Conservation (phyloP, 306 rosid genomes). For the Comarum palustre region DNA sequence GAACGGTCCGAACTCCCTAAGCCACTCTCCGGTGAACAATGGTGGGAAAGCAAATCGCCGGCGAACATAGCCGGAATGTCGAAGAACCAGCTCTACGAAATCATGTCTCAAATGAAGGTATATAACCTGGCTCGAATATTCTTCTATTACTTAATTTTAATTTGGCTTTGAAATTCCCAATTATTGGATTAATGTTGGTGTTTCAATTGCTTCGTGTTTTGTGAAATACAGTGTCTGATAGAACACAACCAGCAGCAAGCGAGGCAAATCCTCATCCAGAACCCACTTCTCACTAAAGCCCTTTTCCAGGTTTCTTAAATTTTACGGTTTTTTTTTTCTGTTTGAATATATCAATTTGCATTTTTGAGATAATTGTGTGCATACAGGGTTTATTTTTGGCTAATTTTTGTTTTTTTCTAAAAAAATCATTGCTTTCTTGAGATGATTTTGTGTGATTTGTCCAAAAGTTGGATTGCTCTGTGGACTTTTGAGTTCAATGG, state of each 20-base stretch:
- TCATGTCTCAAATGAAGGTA: conserved; percentile 98
- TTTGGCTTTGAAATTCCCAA: conserved; percentile 7
- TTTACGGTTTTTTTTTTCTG: conserved; percentile 9
- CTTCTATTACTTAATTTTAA: background rate
- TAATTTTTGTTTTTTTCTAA: background rate
- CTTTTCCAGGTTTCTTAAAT: conserved; percentile 70
- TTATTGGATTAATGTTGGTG: background rate
- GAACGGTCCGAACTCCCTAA: background rate
- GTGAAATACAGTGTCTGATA: conserved; percentile 49
- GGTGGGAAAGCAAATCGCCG: conserved; percentile 81
- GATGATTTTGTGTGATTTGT: conserved; percentile 15
- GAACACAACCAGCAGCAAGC: conserved; percentile 96
- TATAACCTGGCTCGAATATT: background rate
- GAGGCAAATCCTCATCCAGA: conserved; percentile 86
- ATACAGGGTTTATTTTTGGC: conserved; percentile 5
- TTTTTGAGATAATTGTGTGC: background rate
- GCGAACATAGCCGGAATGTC: conserved; percentile 91
- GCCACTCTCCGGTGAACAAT: conserved; percentile 29
- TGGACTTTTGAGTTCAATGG: background rate
- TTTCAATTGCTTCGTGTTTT: background rate
- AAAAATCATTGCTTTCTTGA: background rate
- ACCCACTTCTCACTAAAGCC: conserved; percentile 82
- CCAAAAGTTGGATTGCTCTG: background rate
- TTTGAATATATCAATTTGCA: background rate
- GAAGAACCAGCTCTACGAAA: conserved; percentile 80